Evolutionary conservation across 805 yeast genomes (phyloP).

Genomic region (Ogataea thermomethanolica): DNA sequence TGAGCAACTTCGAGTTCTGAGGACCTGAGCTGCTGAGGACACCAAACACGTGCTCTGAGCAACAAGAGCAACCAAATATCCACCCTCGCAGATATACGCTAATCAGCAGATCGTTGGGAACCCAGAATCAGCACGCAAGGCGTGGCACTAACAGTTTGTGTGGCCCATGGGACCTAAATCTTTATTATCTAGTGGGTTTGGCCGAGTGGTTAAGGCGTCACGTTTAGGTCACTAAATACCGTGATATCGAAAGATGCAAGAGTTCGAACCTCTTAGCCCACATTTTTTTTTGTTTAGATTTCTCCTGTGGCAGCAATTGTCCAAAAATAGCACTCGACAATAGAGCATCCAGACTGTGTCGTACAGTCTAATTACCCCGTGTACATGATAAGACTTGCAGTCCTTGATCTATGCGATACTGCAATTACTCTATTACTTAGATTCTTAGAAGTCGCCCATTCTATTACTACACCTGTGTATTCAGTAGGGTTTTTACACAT

Average conservation of each 20-base stretch:
- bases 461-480: not conserved
- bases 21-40: too few species aligned
- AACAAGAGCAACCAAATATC: not conserved
- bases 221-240: conserved; percentile 25
- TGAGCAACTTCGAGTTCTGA: not conserved
- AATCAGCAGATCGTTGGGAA: not conserved
- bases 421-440: not conserved
- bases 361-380: too few species aligned
- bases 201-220: conserved; percentile 33
- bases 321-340: conserved; percentile 10
- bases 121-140: not conserved
- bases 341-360: not conserved
- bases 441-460: not conserved
- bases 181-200: conserved; percentile 22
- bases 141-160: not conserved
- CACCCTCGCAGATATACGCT: not conserved
- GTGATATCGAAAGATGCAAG: conserved; percentile 30
- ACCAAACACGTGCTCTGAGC: not conserved
- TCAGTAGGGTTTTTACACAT: not conserved
- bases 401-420: not conserved
- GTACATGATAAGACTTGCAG: not conserved
- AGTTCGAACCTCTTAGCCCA: conserved; percentile 32
- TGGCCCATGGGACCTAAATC: not conserved
- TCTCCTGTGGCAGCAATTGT: conserved; percentile 10
- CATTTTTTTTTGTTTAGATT: conserved; percentile 14